These are phyloP conservation scores for Plasmopara halstedii DNA, from an alignment of 352 stramenopile species.

Conservation along the genomic window DNA sequence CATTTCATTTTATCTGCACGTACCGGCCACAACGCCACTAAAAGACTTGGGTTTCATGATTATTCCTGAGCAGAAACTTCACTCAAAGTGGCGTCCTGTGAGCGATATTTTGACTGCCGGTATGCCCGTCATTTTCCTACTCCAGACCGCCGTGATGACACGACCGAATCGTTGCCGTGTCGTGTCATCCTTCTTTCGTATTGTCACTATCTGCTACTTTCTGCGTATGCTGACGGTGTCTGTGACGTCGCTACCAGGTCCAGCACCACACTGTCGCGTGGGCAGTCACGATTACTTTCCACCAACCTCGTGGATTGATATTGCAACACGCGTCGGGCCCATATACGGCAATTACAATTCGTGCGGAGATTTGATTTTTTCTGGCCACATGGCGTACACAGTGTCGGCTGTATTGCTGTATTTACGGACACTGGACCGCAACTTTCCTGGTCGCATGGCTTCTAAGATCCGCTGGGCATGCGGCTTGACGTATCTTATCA, in stretches of 20 bases:
- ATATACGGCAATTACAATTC: conserved; percentile 75
- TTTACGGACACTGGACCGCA: conserved; percentile 50
- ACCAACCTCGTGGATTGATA: conserved; percentile 60
- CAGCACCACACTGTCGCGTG: conserved; percentile 52
- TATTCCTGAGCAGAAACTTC: conserved; percentile 49
- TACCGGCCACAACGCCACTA: conserved; percentile 42
- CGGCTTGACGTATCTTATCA: conserved; percentile 41
- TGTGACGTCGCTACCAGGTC: conserved; percentile 60
- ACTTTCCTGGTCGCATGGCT: conserved; percentile 27
- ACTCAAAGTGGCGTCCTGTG: conserved; percentile 52
- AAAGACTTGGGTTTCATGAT: conserved; percentile 71
- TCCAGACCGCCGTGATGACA: conserved; percentile 43
- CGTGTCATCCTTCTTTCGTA: conserved; percentile 57
- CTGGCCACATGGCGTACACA: conserved; percentile 67
- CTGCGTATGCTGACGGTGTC: conserved; percentile 57
- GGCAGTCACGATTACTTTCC: conserved; percentile 50
- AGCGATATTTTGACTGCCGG: conserved; percentile 59
- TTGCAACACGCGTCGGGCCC: conserved; percentile 57
- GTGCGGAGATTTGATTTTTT: conserved; percentile 73
- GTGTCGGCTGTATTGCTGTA: conserved; percentile 62
- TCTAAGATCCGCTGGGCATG: conserved; percentile 47
- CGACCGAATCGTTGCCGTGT: conserved; percentile 40
- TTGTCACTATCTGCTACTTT: conserved; percentile 64
- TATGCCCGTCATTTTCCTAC: conserved; percentile 51
- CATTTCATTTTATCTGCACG: conserved; percentile 66